phyloP scores from a whole-genome alignment of 345 rosid species.

The Citrus reticulata region DNA sequence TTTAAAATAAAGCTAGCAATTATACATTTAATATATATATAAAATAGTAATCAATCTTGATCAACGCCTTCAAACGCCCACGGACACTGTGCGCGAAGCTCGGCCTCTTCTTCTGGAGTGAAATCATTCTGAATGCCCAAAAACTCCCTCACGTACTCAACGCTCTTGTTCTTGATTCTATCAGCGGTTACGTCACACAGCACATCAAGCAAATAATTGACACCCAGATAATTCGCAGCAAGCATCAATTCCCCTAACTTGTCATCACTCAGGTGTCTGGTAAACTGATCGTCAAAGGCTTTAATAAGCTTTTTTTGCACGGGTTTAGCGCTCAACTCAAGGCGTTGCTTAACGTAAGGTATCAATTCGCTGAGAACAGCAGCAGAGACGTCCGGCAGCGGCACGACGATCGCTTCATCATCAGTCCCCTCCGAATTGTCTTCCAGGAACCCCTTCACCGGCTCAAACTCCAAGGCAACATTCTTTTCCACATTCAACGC shows the following conservation, averaged over 20 bases:
- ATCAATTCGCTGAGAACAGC: background rate
- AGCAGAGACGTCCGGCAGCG: conserved; percentile 9
- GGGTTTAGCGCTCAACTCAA: background rate
- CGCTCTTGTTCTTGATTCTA: conserved; percentile 12
- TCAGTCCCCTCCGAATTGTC: background rate
- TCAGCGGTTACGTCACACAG: background rate
- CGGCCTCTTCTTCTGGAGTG: conserved; percentile 12
- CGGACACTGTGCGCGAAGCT: background rate
- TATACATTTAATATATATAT: too few species aligned
- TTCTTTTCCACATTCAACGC: conserved; percentile 4
- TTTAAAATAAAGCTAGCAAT: too few species aligned
- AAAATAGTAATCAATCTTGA: background rate
- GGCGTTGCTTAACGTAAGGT: background rate
- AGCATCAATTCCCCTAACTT: background rate
- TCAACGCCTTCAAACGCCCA: conserved; percentile 18
- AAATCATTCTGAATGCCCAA: conserved; percentile 17
- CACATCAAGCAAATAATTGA: background rate
- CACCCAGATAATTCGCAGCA: conserved; percentile 11
- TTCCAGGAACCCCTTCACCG: conserved; percentile 5
- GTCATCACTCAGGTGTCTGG: background rate
- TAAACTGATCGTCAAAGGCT: background rate
- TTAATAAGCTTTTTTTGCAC: background rate
- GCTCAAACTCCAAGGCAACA: conserved; percentile 14
- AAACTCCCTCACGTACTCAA: conserved; percentile 1
- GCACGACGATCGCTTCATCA: background rate